Evolutionary conservation across 1,284 basidiomycete species (phyloP).

Genomic region (Rhodofomes roseus): DNA sequence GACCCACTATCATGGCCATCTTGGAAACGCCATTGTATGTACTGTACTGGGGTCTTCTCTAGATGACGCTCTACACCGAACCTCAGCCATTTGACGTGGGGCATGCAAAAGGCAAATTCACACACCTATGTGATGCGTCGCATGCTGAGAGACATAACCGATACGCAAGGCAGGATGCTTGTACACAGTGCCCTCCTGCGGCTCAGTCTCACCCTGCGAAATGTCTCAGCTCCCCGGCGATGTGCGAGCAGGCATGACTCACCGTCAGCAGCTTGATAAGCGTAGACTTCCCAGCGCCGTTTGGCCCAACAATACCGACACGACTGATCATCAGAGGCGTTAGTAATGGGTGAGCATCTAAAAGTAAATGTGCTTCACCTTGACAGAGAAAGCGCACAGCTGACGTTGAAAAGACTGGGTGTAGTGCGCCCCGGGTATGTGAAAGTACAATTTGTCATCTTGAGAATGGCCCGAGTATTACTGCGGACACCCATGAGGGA

Average conservation of each 20-base stretch:
- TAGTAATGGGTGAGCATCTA: conserved; percentile 9
- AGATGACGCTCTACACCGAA: conserved; percentile 73
- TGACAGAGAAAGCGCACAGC: conserved; percentile 89
- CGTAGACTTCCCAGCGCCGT: conserved; percentile 95
- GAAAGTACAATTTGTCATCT: conserved; percentile 90
- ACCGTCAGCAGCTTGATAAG: conserved; percentile 94
- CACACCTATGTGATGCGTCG: conserved; percentile 88
- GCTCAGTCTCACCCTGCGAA: conserved; percentile 85
- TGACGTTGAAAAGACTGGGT: conserved; percentile 87
- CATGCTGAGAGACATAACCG: conserved; percentile 98
- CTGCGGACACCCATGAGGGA: conserved; percentile 97
- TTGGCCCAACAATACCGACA: conserved; percentile 88
- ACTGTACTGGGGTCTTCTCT: conserved; percentile 93
- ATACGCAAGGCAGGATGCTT: conserved; percentile 96
- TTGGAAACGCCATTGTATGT: conserved; percentile 99
- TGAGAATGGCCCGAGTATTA: conserved; percentile 94
- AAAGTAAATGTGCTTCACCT: conserved; percentile 45
- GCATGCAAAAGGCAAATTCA: conserved; percentile 6
- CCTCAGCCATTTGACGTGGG: conserved; percentile 9
- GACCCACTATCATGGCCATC: conserved; percentile 93
- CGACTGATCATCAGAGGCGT: conserved; percentile 45
- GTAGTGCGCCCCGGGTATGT: conserved; percentile 87
- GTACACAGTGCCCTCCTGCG: conserved; percentile 92
- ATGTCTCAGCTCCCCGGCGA: conserved; percentile 6
- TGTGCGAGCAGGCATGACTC: conserved; percentile 20